Base-by-base conservation (phyloP, 2,329 filamentous ascomycete species). In the Diplodia corticola region DNA sequence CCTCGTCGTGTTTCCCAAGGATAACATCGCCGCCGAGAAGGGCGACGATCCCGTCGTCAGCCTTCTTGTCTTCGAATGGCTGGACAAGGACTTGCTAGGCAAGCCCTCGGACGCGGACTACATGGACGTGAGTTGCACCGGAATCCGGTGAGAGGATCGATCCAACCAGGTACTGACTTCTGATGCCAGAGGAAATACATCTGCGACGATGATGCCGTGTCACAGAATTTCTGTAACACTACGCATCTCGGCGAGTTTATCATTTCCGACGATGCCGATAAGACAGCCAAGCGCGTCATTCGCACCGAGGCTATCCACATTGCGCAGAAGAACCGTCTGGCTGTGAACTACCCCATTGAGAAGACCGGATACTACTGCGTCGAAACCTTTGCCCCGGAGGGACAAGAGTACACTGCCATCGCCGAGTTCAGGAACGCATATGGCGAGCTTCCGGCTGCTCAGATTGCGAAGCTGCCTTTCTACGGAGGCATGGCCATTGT, bases 311-410 rank as follows among this genome's bases (percentile, higher is more conserved):
- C 93, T 10, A 83, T 98, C 67, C 88, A 97, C 75, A 84, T 98
- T 61, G 40, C 57, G 35, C n/a, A 48, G 22, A 94, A 92, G 70
- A 83, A 91, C 65, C 85, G 91, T 22, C 82, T 84, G 12, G 84
- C 88, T 2, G 87, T 96, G 76, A 91, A 92, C 69, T 99, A 98
- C 76, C 84, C 87, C 5, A 89, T 97, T 72, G 89, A 89, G 20
- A 92, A 92, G 78, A 99, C 95, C 0, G 95, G 95, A 30, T 99
- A 97, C 80, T 99, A 97, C 79, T 99, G 95, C 74, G 89, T 99
- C 67, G 88, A 91, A 63, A 95, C 92, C 1, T 89, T 88, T 69
- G 85, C 85, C 24, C 94, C 88, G 76, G 87, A 84, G 28, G 82
- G 84, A 0, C 78, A 84, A 67, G 84, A 91, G 51, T 99, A 96